Percentiles rank a stretch among this genome's conserved stretches.
Conservation (phyloP, 352 stramenopile species). For the Lagenidium giganteum region DNA sequence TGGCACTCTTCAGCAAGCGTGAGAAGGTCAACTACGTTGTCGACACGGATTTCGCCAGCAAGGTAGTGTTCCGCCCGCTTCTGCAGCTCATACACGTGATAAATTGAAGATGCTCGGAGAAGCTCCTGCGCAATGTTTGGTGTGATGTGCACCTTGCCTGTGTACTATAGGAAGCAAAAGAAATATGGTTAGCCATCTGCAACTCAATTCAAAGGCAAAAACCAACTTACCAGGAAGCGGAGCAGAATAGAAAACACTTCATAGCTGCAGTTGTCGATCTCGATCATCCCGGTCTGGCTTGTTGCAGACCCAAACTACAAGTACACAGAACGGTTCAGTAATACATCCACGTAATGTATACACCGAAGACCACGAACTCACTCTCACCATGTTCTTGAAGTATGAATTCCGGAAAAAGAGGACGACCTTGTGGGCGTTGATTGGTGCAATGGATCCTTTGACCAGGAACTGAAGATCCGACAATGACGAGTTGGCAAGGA, state of each 20-base stretch:
- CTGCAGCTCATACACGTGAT: conserved; percentile 81
- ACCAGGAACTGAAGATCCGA: conserved; percentile 86
- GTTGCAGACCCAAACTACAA: conserved; percentile 74
- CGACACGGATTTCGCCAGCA: conserved; percentile 69
- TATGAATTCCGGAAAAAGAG: conserved; percentile 89
- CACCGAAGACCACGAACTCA: conserved; percentile 28
- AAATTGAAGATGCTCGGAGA: conserved; percentile 70
- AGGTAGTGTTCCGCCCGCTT: conserved; percentile 82
- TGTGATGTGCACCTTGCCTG: conserved; percentile 81
- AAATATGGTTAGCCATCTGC: neutral
- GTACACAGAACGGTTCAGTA: conserved; percentile 11
- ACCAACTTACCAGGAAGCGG: conserved; percentile 67
- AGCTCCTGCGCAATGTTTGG: conserved; percentile 78
- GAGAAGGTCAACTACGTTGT: conserved; percentile 78
- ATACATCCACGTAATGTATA: conserved; percentile 3
- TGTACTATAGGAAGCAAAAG: conserved; percentile 55
- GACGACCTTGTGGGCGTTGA: conserved; percentile 87
- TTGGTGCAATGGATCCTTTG: conserved; percentile 79
- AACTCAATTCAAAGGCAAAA: conserved; percentile 3
- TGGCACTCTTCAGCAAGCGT: conserved; percentile 75
- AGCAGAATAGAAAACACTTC: conserved; percentile 83
- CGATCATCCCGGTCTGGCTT: conserved; percentile 80
- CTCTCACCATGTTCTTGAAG: conserved; percentile 90
- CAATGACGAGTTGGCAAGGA: conserved; percentile 78
- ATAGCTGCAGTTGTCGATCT: conserved; percentile 87